Evolutionary conservation across 805 yeast genomes (phyloP), one percentile per base, ranked within the genome.

Genomic region (Kodamaea nitidulidarum): DNA sequence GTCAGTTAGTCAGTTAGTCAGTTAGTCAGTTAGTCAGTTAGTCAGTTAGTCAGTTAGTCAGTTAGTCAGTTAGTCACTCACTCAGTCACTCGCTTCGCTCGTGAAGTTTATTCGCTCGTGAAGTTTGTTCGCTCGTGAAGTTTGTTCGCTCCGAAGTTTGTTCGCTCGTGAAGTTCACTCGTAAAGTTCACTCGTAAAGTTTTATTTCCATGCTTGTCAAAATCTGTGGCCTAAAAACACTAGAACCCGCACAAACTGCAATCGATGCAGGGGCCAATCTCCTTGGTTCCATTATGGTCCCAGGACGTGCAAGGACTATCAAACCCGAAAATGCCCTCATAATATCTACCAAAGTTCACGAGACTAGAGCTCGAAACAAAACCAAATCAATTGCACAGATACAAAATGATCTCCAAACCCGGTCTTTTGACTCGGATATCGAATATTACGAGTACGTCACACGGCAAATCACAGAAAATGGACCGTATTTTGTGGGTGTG

Each of bases 211-310:
- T 36, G 43, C 28, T 86, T n/a, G 84, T 84, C 4, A 91, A 91
- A 55, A 79, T 91, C 3, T 91, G 98, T 58, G 98, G 98, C 0
- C 56, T 91, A 15, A 75, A 76, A 47, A 70, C 82, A 2, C 55
- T 61, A 0, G 83, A 80, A 33, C 86, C 86, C 0, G 97, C 96
- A 0, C 44, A 60, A n/a, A 53, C 51, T 4, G 96, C 96, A 0
- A 61, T 88, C 0, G 76, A 73, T 0, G 46, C 67, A 5, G 95
- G 95, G 0, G 90, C 97, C 0, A 76, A 84, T 47, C 58, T 87
- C 29, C 51, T 91, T 2, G 98, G 98, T 1, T 77, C 86, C 48
- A 93, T 93, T 20, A 58, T 93, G 55, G 98, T 88, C 2, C 98
- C 97, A 0, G 75, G 75, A 15, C 66, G 95, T 41, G 73, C 75